These are phyloP conservation scores for Starmera dryadoides DNA, from an alignment of 805 yeast species.

Conservation along the genomic window DNA sequence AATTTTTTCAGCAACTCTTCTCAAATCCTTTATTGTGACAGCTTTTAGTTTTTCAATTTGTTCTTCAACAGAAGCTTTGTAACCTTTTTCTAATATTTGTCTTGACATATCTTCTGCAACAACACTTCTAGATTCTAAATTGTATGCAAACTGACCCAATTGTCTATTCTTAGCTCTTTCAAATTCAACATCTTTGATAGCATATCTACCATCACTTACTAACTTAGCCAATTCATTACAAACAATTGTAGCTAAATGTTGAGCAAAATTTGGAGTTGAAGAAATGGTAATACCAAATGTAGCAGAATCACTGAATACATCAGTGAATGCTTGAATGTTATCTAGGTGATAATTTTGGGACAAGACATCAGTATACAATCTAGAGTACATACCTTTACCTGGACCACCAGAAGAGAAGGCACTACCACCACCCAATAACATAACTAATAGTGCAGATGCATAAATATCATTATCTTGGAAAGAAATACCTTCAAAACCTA, in stretches of 20 bases:
- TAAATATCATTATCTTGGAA: conserved; percentile 81
- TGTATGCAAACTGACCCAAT: conserved; percentile 82
- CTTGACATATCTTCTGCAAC: conserved; percentile 93
- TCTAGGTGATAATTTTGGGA: conserved; percentile 91
- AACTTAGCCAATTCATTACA: conserved; percentile 51
- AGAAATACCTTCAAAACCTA: conserved; percentile 85
- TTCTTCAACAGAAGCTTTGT: conserved; percentile 65
- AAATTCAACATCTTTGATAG: conserved; percentile 65
- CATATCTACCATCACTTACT: conserved; percentile 37
- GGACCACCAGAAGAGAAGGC: conserved; percentile 99
- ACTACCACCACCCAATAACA: conserved; percentile 92
- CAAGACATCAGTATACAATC: conserved; percentile 84
- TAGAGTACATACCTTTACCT: conserved; percentile 97
- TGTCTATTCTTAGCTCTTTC: conserved; percentile 88
- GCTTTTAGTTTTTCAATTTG: conserved; percentile 74
- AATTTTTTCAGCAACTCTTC: conserved; percentile 65
- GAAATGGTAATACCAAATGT: conserved; percentile 83
- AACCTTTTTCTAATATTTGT: conserved; percentile 81
- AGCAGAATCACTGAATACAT: conserved; percentile 85
- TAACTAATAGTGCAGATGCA: conserved; percentile 84
- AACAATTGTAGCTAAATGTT: conserved; percentile 73
- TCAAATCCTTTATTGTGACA: conserved; percentile 61
- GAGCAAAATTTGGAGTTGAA: conserved; percentile 82
- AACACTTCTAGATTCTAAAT: conserved; percentile 87
- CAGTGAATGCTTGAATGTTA: conserved; percentile 81